Evolutionary conservation across 2,329 filamentous ascomycete species (phyloP), one percentile per base, ranked within the genome.

Genomic region (Beauveria medogensis): DNA sequence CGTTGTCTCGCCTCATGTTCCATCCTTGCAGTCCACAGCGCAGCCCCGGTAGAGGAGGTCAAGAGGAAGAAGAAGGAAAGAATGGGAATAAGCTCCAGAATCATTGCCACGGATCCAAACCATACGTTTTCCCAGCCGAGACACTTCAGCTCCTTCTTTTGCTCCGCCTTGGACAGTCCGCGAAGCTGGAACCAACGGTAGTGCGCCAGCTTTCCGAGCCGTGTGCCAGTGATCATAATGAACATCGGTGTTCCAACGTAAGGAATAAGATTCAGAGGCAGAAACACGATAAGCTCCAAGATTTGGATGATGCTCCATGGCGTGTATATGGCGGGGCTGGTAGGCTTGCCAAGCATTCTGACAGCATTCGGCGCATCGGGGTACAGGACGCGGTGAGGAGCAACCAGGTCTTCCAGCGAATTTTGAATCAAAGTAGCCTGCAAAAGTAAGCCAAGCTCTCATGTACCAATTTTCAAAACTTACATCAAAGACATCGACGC

Each of bases 281-380:
- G 79, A 68, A 88, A 87, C 34, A 90, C 67, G 41, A 95, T 78
- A 63, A 97, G 88, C 74, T 97, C 93, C 64, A 90, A 71, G 61
- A 96, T 94, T 73, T 97, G 93, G n/a, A 90, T 84, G 59, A 96
- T 77, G 60, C 90, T 96, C 80, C 95, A 97, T 0, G 93, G 93
- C 9, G 89, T 87, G 74, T 94, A 97, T 20, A 91, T 81, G 0
- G 91, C 90, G 1, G 85, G 80, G 24, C 78, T 84, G 0, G 88
- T 92, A 0, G 92, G 91, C 65, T 91, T 92, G 30, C 92, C 93
- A 0, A 97, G 84, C 74, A 88, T 87, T 70, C 88, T 88, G 54
- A 94, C 86, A 0, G 91, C 83, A 67, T 88, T 86, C 53, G 87
- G 84, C 1, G 85, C 85, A 63, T 92, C 87, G 26, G 76, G 76